phyloP scores from a whole-genome alignment of 208 protist genomes.

The Leptomonas seymouri region DNA sequence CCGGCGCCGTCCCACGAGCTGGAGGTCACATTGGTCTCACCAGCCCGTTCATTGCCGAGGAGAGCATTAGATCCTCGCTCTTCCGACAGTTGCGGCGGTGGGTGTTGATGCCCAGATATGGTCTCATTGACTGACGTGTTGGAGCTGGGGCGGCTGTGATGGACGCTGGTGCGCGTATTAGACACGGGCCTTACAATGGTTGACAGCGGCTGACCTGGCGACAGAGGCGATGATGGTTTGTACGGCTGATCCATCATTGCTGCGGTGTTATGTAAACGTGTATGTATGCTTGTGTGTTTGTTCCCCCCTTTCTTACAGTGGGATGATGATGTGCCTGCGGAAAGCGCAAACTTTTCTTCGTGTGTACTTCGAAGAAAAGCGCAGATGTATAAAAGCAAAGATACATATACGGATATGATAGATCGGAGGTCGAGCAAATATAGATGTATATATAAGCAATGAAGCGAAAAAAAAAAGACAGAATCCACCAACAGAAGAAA shows the following conservation, averaged over 20 bases:
- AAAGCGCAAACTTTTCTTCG: slow-evolving; percentile 6
- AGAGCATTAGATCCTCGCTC: not conserved
- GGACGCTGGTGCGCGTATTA: not conserved
- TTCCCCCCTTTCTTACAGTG: not conserved
- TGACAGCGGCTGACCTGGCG: slow-evolving; percentile 1
- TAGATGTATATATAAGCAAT: too few relatives aligned
- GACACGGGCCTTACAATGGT: not conserved
- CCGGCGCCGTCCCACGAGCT: slow-evolving; percentile 12
- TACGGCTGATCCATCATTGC: not conserved
- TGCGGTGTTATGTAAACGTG: not conserved
- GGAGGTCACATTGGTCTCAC: not conserved
- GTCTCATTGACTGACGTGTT: not conserved
- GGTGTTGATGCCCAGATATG: not conserved
- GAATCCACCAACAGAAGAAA: too few relatives aligned
- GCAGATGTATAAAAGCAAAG: too few relatives aligned
- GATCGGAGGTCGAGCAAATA: too few relatives aligned
- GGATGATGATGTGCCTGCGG: not conserved
- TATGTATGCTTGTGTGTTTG: too few relatives aligned
- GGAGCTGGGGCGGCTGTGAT: not conserved
- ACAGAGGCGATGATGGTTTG: not conserved
- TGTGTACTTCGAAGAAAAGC: too few relatives aligned
- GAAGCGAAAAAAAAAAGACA: too few relatives aligned
- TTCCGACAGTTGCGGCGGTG: not conserved
- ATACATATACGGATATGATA: too few relatives aligned
- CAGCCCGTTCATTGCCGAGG: not conserved